Conservation (phyloP, 495 filamentous ascomycete species). For the Hypoxylon trugodes region DNA sequence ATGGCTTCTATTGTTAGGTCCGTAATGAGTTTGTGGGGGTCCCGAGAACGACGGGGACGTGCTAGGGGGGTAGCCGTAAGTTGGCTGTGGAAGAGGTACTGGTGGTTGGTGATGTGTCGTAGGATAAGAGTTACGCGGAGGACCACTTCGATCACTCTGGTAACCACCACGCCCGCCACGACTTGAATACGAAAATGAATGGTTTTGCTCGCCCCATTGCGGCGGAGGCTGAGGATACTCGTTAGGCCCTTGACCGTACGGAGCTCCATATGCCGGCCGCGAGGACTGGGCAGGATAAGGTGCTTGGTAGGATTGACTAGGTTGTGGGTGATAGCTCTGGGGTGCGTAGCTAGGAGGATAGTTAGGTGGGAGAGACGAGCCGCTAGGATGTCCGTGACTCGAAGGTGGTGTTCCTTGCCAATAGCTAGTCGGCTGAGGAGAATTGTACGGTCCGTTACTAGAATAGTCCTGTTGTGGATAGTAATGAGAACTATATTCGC, state of each 20-base stretch:
- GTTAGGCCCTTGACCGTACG: conserved; percentile 42
- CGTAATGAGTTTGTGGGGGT: conserved; percentile 51
- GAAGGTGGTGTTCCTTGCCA: conserved; percentile 48
- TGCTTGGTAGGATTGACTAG: conserved; percentile 40
- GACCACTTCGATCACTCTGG: conserved; percentile 45
- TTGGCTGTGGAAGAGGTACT: conserved; percentile 42
- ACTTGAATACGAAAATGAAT: conserved; percentile 37
- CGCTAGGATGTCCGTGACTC: conserved; percentile 44
- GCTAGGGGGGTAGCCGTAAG: conserved; percentile 49
- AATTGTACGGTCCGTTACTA: conserved; percentile 36
- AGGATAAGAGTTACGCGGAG: conserved; percentile 29
- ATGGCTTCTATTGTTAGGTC: conserved; percentile 54
- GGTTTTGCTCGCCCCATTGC: conserved; percentile 44
- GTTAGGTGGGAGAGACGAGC: conserved; percentile 53
- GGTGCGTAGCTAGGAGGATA: conserved; percentile 63
- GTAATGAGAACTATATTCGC: conserved; percentile 34
- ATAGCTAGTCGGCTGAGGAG: conserved; percentile 45
- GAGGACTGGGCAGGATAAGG: conserved; percentile 44
- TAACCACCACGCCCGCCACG: conserved; percentile 43
- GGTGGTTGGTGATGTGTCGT: conserved; percentile 38
- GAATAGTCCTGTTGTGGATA: conserved; percentile 41
- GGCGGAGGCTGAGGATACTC: conserved; percentile 42
- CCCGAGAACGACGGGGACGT: conserved; percentile 45
- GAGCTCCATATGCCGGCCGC: conserved; percentile 43
- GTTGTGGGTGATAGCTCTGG: conserved; percentile 54